phyloP scores from a whole-genome alignment of 257 asterid genomes.

The Solanum corneliomulleri region DNA sequence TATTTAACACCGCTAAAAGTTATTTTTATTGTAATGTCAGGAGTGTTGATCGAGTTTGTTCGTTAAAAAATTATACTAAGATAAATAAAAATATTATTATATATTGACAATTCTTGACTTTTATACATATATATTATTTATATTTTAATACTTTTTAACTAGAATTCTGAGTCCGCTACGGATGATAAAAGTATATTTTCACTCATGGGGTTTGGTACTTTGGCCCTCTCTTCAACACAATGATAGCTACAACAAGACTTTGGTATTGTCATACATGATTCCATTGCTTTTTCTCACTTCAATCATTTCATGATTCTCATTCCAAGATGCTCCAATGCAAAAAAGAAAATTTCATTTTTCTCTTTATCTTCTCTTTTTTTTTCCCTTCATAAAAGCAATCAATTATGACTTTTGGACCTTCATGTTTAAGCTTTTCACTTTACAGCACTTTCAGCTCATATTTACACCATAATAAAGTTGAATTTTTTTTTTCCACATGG shows the following conservation, averaged over 20 bases:
- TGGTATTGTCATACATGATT: neutral
- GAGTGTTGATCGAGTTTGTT: too few relatives aligned
- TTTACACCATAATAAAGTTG: neutral
- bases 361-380: neutral
- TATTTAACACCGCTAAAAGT: too few relatives aligned
- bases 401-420: neutral
- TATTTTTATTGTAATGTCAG: too few relatives aligned
- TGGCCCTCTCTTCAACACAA: neutral
- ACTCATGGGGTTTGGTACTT: neutral
- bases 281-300: neutral
- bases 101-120: too few relatives aligned
- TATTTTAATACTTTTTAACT: too few relatives aligned
- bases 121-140: too few relatives aligned
- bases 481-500: neutral
- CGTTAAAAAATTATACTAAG: too few relatives aligned
- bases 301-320: neutral
- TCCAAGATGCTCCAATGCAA: neutral
- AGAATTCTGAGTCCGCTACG: neutral
- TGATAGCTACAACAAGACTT: neutral
- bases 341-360: neutral
- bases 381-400: neutral
- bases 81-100: too few relatives aligned
- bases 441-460: neutral
- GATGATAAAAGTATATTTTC: rapidly evolving
- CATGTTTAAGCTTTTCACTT: neutral